phyloP scores from a whole-genome alignment of 2,329 filamentous ascomycete genomes.

The Ilyonectria robusta region DNA sequence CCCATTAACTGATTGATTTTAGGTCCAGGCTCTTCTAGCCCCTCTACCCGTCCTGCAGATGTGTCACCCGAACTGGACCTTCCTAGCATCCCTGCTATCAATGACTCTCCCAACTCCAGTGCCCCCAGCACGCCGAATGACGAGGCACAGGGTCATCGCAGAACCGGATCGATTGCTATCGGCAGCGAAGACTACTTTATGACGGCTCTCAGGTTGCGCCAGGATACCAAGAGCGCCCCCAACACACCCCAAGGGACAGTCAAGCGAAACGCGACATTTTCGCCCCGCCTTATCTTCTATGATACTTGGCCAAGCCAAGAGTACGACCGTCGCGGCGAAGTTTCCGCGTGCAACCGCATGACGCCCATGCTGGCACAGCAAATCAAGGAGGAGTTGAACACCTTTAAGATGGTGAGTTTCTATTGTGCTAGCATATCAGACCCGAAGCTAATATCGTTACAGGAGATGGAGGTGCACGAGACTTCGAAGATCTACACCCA shows the following conservation, averaged over 20 bases:
- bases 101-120: constrained; percentile 87
- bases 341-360: constrained; percentile 97
- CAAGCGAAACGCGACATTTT: constrained; percentile 82
- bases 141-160: constrained; percentile 76
- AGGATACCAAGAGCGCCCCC: constrained; percentile 85
- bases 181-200: constrained; percentile 93
- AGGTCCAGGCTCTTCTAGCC: constrained; percentile 75
- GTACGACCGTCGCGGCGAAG: constrained; percentile 95
- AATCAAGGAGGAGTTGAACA: constrained; percentile 99
- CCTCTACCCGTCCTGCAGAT: constrained; percentile 75
- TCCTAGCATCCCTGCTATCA: constrained; percentile 73
- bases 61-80: constrained; percentile 68
- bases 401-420: constrained; percentile 86
- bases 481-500: constrained; percentile 99
- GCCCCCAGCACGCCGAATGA: constrained; percentile 91
- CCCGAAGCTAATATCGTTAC: constrained; percentile 54
- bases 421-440: constrained; percentile 4
- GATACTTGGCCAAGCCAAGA: constrained; percentile 97
- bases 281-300: constrained; percentile 92
- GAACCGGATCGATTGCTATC: constrained; percentile 79
- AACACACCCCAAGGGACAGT: constrained; percentile 79
- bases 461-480: constrained; percentile 99
- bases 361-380: constrained; percentile 98
- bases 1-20: constrained; percentile 37
- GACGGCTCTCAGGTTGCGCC: constrained; percentile 78